phyloP scores from a whole-genome alignment of 345 rosid species.

The Salix viminalis region DNA sequence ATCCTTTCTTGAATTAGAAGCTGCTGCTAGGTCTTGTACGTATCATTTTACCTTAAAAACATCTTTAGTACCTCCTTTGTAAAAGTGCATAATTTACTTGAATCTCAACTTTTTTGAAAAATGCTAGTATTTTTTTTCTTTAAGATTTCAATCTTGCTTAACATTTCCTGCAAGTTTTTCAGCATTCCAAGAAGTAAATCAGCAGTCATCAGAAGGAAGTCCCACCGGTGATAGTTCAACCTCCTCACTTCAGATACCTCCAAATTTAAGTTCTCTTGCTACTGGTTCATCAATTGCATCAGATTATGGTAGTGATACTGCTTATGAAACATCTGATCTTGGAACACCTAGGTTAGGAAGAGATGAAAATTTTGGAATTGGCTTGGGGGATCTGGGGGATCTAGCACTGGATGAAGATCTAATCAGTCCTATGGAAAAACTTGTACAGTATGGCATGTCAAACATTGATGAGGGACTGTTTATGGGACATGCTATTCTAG shows the following conservation, averaged over 20 bases:
- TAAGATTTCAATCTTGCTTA: not conserved
- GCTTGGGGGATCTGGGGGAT: constrained; percentile 69
- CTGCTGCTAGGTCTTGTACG: constrained; percentile 96
- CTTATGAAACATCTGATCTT: constrained; percentile 83
- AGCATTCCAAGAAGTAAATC: constrained; percentile 88
- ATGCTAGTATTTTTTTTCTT: not conserved
- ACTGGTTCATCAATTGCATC: constrained; percentile 70
- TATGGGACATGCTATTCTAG: constrained; percentile 91
- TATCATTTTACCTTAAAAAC: constrained; percentile 25
- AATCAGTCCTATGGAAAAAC: constrained; percentile 77
- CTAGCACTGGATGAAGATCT: constrained; percentile 67
- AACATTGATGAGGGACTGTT: constrained; percentile 93
- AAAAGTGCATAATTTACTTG: constrained; percentile 3
- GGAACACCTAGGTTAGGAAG: constrained; percentile 74
- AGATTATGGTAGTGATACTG: constrained; percentile 94
- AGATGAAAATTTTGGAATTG: constrained; percentile 66
- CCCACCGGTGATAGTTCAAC: constrained; percentile 38
- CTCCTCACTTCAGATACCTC: constrained; percentile 41
- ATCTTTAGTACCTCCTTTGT: not conserved
- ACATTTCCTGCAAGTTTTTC: constrained; percentile 26
- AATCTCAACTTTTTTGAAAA: not conserved
- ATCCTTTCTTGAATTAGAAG: constrained; percentile 96
- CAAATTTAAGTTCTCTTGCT: constrained; percentile 46
- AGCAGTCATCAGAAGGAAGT: constrained; percentile 45
- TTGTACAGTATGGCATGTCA: constrained; percentile 79